phyloP scores from a whole-genome alignment of 225 moss, liverwort and hornwort genomes.

The Marchantia paleacea region DNA sequence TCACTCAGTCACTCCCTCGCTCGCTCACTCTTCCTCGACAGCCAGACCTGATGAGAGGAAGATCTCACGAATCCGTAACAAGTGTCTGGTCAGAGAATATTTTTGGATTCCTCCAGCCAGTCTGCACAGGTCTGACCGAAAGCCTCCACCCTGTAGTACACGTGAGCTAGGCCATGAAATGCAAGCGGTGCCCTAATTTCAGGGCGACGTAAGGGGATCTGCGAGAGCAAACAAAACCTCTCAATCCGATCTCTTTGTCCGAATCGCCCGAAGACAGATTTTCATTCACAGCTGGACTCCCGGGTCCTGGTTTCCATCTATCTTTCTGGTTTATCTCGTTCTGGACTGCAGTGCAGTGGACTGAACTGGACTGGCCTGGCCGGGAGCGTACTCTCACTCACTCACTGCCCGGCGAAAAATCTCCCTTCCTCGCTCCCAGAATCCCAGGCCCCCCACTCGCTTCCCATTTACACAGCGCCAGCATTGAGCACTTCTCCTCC shows the following conservation, averaged over 20 bases:
- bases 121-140: not conserved
- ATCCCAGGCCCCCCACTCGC: no score
- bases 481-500: no score
- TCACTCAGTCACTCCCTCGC: not conserved
- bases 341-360: no score
- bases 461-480: no score
- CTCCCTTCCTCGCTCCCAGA: no score
- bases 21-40: not conserved
- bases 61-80: not conserved
- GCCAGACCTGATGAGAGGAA: not conserved
- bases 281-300: not conserved
- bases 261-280: not conserved
- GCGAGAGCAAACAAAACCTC: not conserved
- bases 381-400: no score
- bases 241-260: not conserved
- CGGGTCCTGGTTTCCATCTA: not conserved
- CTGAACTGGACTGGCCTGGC: no score
- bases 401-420: no score
- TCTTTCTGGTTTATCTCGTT: not conserved
- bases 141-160: not conserved
- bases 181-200: not conserved
- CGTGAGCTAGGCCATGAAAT: not conserved
- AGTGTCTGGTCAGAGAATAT: not conserved
- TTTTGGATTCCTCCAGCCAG: not conserved
- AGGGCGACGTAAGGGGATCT: not conserved